Evolutionary conservation across 2,329 filamentous ascomycete species (phyloP).

Genomic region (Biscogniauxia sp.): DNA sequence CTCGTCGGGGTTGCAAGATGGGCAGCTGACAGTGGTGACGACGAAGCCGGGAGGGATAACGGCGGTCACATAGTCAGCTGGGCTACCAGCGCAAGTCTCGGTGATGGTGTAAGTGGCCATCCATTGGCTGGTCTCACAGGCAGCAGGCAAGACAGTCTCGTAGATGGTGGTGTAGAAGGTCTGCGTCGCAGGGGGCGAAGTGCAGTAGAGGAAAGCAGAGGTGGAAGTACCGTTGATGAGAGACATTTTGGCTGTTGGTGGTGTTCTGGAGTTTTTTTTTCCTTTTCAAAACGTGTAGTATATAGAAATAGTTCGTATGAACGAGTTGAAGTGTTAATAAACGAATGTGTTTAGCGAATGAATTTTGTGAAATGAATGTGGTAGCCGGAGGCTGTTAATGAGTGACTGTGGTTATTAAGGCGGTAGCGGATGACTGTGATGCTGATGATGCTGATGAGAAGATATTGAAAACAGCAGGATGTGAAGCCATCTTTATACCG

Average conservation of each 20-base stretch:
- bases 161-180: conserved; percentile 38
- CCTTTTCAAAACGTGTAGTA: neutral
- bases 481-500: conserved; percentile 28
- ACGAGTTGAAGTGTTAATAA: conserved; percentile 5
- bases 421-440: conserved; percentile 13
- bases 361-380: conserved; percentile 24
- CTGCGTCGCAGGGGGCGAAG: conserved; percentile 24
- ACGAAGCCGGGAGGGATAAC: conserved; percentile 38
- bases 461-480: conserved; percentile 5
- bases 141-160: conserved; percentile 36
- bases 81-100: conserved; percentile 35
- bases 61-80: conserved; percentile 28
- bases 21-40: conserved; percentile 37
- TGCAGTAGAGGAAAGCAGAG: conserved; percentile 32
- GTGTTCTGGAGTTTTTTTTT: neutral
- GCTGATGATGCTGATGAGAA: conserved; percentile 16
- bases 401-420: conserved; percentile 25
- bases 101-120: conserved; percentile 41
- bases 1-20: conserved; percentile 31
- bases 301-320: conserved; percentile 6
- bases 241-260: conserved; percentile 21
- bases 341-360: conserved; percentile 7
- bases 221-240: conserved; percentile 29
- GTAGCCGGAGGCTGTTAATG: conserved; percentile 25
- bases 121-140: conserved; percentile 38